Percentiles rank a stretch among this genome's conserved stretches.
Conservation (phyloP, 2,329 filamentous ascomycete genomes). For the Didymella segeticola region DNA sequence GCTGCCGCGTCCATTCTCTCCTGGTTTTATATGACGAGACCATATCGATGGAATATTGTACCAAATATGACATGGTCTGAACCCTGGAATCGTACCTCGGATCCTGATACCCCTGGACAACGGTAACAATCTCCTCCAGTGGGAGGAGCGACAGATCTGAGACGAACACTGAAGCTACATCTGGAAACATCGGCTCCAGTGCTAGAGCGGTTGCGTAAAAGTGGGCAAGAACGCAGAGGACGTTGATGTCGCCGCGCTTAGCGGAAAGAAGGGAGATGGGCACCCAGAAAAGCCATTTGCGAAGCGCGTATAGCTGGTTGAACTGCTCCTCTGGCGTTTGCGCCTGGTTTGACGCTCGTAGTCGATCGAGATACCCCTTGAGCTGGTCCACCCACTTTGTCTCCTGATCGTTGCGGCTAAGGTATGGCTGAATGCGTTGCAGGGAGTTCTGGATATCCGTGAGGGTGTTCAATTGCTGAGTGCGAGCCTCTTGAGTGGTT, state of each 20-base stretch:
- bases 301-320: slow-evolving; percentile 83
- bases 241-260: slow-evolving; percentile 75
- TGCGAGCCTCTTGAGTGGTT: slow-evolving; percentile 60
- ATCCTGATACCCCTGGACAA: slow-evolving; percentile 62
- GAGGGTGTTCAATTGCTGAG: slow-evolving; percentile 62
- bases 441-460: slow-evolving; percentile 52
- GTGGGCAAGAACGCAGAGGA: slow-evolving; percentile 84
- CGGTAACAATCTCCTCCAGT: slow-evolving; percentile 83
- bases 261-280: slow-evolving; percentile 83
- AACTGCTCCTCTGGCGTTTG: slow-evolving; percentile 79
- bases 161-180: slow-evolving; percentile 85
- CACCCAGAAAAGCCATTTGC: slow-evolving; percentile 96
- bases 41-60: slow-evolving; percentile 55
- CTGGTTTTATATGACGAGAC: slow-evolving; percentile 52
- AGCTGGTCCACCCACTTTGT: slow-evolving; percentile 58
- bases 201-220: slow-evolving; percentile 89
- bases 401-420: slow-evolving; percentile 55
- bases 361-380: slow-evolving; percentile 54
- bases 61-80: slow-evolving; percentile 53
- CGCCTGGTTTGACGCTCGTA: slow-evolving; percentile 51
- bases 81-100: slow-evolving; percentile 51
- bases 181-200: slow-evolving; percentile 89
- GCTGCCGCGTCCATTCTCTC: slow-evolving; percentile 49
- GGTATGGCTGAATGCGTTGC: slow-evolving; percentile 53
- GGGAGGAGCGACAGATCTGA: slow-evolving; percentile 73